Conservation (phyloP, 2,329 filamentous ascomycete species). For the Colletotrichum sp. region DNA sequence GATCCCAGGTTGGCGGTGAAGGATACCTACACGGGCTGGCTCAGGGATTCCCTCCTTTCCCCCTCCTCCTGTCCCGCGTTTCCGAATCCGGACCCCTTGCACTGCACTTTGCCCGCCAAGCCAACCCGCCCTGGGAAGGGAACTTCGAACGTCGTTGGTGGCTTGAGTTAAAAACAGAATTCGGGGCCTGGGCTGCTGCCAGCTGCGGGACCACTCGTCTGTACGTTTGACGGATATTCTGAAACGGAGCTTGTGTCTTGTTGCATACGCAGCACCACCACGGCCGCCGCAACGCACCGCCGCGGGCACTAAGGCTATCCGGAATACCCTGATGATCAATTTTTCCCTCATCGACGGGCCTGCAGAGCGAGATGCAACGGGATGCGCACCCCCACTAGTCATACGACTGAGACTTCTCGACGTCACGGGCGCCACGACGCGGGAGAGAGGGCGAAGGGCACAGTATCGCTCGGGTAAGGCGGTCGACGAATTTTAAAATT, state of each 20-base stretch:
- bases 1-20: slow-evolving; percentile 26
- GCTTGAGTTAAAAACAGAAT: not conserved
- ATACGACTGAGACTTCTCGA: slow-evolving; percentile 15
- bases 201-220: slow-evolving; percentile 7
- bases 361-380: not conserved
- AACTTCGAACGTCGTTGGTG: not conserved
- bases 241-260: slow-evolving; percentile 19
- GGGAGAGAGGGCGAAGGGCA: not conserved
- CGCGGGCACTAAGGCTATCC: not conserved
- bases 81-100: slow-evolving; percentile 16
- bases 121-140: not conserved
- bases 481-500: slow-evolving; percentile 6
- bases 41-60: slow-evolving; percentile 24
- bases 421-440: not conserved
- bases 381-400: not conserved
- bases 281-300: not conserved
- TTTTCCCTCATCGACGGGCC: not conserved
- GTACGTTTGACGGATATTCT: slow-evolving; percentile 11
- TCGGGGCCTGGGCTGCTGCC: not conserved
- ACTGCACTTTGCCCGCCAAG: not conserved
- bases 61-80: slow-evolving; percentile 12
- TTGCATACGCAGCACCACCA: slow-evolving; percentile 7
- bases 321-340: slow-evolving; percentile 6
- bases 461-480: not conserved
- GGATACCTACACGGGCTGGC: not conserved